Evolutionary conservation across 176 grass and related monocot genomes (phyloP).

Genomic region (Bolboschoenus planiculmis): DNA sequence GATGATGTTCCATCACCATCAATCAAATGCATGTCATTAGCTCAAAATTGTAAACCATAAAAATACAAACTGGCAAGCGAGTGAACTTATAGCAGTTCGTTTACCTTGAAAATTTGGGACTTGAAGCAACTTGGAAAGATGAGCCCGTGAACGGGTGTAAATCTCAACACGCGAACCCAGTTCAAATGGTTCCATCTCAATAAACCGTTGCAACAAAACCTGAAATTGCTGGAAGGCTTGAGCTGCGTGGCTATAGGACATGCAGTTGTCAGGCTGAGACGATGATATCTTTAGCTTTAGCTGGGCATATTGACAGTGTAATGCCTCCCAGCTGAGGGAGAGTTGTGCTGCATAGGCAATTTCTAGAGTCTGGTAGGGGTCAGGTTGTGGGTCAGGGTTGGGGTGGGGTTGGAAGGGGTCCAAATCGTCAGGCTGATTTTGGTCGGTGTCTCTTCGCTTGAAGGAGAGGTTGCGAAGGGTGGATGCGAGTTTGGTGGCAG

Average conservation of each 20-base stretch:
- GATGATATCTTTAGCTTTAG: slow-evolving; percentile 54
- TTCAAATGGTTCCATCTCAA: slow-evolving; percentile 94
- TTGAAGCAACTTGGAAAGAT: slow-evolving; percentile 79
- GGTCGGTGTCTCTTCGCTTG: slow-evolving; percentile 51
- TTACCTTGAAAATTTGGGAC: slow-evolving; percentile 94
- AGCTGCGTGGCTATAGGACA: slow-evolving; percentile 57
- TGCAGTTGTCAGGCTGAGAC: slow-evolving; percentile 46
- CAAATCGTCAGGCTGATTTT: slow-evolving; percentile 26
- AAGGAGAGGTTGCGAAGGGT: slow-evolving; percentile 79
- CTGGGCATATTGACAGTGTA: slow-evolving; percentile 79
- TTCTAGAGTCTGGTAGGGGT: slow-evolving; percentile 67
- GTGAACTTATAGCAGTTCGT: background rate
- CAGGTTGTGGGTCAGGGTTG: slow-evolving; percentile 33
- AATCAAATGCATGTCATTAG: background rate
- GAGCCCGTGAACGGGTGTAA: slow-evolving; percentile 54
- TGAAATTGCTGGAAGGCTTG: slow-evolving; percentile 96
- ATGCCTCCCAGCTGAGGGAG: slow-evolving; percentile 87
- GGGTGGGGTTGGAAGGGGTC: slow-evolving; percentile 41
- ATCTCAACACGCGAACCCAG: slow-evolving; percentile 64
- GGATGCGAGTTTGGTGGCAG: slow-evolving; percentile 51
- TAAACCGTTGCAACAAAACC: slow-evolving; percentile 81
- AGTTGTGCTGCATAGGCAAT: slow-evolving; percentile 76
- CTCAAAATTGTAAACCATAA: background rate
- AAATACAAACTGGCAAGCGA: background rate
- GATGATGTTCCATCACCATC: background rate